These are phyloP conservation scores for Dioszegia hungarica DNA, from an alignment of 768 basidiomycete genomes.

Conservation along the genomic window DNA sequence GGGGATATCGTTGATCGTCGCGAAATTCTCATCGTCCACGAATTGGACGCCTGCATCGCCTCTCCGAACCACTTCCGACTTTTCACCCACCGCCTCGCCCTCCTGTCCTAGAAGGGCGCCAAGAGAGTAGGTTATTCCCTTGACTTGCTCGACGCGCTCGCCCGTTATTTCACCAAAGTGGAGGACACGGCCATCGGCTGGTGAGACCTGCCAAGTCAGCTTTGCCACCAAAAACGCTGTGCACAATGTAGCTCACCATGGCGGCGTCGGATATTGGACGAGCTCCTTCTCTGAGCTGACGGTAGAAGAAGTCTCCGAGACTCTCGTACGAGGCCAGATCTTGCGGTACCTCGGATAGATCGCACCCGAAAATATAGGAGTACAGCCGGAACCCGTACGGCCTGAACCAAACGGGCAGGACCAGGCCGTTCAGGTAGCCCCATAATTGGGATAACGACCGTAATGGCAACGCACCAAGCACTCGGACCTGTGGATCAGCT, in stretches of 20 bases:
- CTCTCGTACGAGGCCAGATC: conserved; percentile 75
- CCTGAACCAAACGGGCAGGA: conserved; percentile 92
- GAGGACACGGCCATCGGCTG: conserved; percentile 86
- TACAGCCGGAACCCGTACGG: conserved; percentile 83
- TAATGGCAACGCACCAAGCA: conserved; percentile 88
- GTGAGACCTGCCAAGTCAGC: conserved; percentile 62
- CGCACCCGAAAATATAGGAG: conserved; percentile 82
- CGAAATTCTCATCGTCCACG: conserved; percentile 84
- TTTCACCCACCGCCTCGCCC: conserved; percentile 25
- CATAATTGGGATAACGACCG: conserved; percentile 93
- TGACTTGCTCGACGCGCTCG: conserved; percentile 86
- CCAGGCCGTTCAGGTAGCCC: conserved; percentile 91
- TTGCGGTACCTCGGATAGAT: conserved; percentile 75
- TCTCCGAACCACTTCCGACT: conserved; percentile 13
- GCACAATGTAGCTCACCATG: conserved; percentile 54
- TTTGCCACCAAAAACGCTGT: too few relatives aligned
- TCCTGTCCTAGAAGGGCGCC: conserved; percentile 76
- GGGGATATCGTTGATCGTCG: conserved; percentile 92
- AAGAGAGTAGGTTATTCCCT: conserved; percentile 94
- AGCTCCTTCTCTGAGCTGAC: conserved; percentile 72
- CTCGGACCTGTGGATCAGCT: conserved; percentile 64
- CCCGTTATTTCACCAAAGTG: conserved; percentile 83
- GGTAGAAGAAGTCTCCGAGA: conserved; percentile 95
- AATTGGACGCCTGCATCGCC: conserved; percentile 9
- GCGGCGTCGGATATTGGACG: conserved; percentile 70